phyloP scores from a whole-genome alignment of 2,329 filamentous ascomycete genomes.

The Aspergillus brunneoviolaceus region DNA sequence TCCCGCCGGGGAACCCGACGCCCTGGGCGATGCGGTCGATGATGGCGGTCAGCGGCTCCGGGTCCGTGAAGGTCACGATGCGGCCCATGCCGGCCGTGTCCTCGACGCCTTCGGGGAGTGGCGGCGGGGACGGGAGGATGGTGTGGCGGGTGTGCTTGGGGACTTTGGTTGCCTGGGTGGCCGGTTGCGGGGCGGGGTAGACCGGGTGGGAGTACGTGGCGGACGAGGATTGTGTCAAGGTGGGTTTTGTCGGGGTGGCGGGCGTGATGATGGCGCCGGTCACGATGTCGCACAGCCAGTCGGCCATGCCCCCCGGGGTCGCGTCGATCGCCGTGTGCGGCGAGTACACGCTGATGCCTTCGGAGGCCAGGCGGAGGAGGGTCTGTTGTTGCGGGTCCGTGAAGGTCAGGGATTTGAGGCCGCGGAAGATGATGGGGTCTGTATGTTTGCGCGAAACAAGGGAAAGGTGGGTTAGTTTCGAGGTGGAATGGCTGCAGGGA shows the following conservation, averaged over 20 bases:
- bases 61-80: constrained; percentile 54
- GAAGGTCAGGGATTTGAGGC: constrained; percentile 83
- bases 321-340: constrained; percentile 95
- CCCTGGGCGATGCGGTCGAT: constrained; percentile 62
- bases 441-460: background rate
- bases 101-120: constrained; percentile 35
- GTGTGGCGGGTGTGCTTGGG: constrained; percentile 53
- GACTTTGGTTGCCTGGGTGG: constrained; percentile 34
- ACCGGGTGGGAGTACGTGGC: constrained; percentile 40
- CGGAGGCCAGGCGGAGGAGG: constrained; percentile 75
- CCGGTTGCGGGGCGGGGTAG: constrained; percentile 23
- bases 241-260: constrained; percentile 1
- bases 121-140: constrained; percentile 50
- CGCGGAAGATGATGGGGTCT: constrained; percentile 97
- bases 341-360: constrained; percentile 91
- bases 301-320: constrained; percentile 78
- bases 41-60: constrained; percentile 56
- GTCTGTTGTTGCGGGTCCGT: constrained; percentile 83
- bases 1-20: constrained; percentile 66
- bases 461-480: constrained; percentile 1
- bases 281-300: constrained; percentile 90
- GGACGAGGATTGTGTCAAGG: constrained; percentile 24
- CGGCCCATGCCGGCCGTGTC: constrained; percentile 61
- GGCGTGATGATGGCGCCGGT: constrained; percentile 49
- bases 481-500: background rate